Base-by-base conservation (phyloP, 768 basidiomycete species). In the Pisolithus marmoratus region DNA sequence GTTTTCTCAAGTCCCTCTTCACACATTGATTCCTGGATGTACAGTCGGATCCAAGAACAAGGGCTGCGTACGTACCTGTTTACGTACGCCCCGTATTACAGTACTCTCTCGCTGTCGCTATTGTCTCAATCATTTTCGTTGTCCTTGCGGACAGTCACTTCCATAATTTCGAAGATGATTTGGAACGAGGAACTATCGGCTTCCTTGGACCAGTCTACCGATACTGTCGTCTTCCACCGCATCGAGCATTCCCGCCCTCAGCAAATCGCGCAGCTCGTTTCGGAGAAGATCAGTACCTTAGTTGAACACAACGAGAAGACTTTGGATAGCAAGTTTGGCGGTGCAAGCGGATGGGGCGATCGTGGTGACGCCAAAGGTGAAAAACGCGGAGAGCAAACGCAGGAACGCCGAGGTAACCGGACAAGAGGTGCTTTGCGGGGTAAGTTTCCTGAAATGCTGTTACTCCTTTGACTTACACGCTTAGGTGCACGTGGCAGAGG, bases 41-140 rank as follows among this genome's bases (percentile, higher is more conserved):
- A n/a, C 63, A 96, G 92, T 63, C 92, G 95, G 58, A 98, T 98
- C 59, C 96, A 98, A 74, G 94, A 98, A 68, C 94, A 98, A 68
- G 94, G 94, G 24, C 77, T 98, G 44, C 83, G 93, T 48, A 99
- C 96, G 5, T 98, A 97, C 70, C 81, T 99, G 49, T 96, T 97
- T 78, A 95, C 94, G n/a, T 95, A 66, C 43, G 90, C 94, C 14
- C 84, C 93, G 8, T 84, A 93, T 70, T 98, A 99, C 74, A 85
- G 80, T 63, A 90, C 92, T 12, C 78, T 97, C 36, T 97, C 96
- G 1, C 79, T 99, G 42, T 80, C 84, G 0, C 79, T 94, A 48
- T 82, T 99, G 31, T 85, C 94, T 9, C 78, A 82, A 44, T 94
- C 92, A 1, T 97, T 98, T 74, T 85, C 84, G 8, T 75, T 98